Conservation (phyloP, 2,329 filamentous ascomycete genomes). For the Cryoendolithus antarcticus region DNA sequence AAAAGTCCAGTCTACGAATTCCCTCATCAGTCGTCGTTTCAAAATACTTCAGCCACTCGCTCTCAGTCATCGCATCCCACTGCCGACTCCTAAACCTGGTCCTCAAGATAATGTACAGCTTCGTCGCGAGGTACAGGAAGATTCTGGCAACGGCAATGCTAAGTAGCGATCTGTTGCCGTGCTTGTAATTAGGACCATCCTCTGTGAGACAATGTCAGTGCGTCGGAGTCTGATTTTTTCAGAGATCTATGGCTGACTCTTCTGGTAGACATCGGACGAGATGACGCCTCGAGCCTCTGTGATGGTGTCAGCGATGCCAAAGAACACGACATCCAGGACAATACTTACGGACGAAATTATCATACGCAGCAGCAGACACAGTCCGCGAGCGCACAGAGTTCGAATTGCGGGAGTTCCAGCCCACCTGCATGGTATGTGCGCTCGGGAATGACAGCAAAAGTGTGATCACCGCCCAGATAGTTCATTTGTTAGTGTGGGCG, state of each 20-base stretch:
- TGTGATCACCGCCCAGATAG: conserved; percentile 23
- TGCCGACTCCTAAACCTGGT: conserved; percentile 25
- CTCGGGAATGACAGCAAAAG: conserved; percentile 29
- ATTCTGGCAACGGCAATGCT: conserved; percentile 1
- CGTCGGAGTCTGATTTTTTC: no score
- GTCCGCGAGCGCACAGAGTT: conserved; percentile 30
- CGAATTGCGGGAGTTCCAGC: conserved; percentile 29
- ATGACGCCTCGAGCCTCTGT: no score
- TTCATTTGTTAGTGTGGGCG: conserved; percentile 26
- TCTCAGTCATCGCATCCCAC: conserved; percentile 37
- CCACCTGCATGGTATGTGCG: conserved; percentile 30
- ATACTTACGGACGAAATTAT: conserved; percentile 30
- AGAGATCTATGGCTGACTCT: no score
- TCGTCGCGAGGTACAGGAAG: conserved; percentile 9
- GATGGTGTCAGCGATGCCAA: background rate
- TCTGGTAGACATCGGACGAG: no score
- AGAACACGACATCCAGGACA: conserved; percentile 27
- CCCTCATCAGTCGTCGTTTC: conserved; percentile 21
- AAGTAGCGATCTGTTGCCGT: background rate
- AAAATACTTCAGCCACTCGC: conserved; percentile 38
- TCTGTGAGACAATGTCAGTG: conserved; percentile 20
- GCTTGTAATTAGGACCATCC: background rate
- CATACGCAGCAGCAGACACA: conserved; percentile 30
- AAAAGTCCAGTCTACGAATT: conserved; percentile 26
- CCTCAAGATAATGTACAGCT: conserved; percentile 1